Evolutionary conservation across 1,284 basidiomycete genomes (phyloP).

Genomic region (Cryptococcus sp.): DNA sequence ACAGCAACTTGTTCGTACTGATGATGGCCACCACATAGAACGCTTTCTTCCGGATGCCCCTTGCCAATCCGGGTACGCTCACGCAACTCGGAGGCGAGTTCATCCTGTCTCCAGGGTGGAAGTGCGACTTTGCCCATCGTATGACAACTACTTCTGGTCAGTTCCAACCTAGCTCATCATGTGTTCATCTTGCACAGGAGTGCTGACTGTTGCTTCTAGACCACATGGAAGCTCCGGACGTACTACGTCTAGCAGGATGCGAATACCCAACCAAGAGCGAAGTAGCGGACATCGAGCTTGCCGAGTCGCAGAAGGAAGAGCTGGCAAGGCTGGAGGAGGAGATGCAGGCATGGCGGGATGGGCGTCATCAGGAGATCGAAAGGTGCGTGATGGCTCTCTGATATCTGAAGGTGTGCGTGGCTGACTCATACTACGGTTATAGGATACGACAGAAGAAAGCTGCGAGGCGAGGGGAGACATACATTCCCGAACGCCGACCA

Average conservation of each 20-base stretch:
- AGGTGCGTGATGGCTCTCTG: slow-evolving; percentile 21
- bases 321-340: slow-evolving; percentile 34
- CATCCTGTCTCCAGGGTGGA: slow-evolving; percentile 38
- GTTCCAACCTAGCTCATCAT: slow-evolving; percentile 5
- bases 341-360: slow-evolving; percentile 35
- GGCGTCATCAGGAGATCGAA: slow-evolving; percentile 36
- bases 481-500: slow-evolving; percentile 12
- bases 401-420: not conserved
- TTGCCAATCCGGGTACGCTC: slow-evolving; percentile 43
- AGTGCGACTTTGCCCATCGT: slow-evolving; percentile 51
- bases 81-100: slow-evolving; percentile 53
- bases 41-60: slow-evolving; percentile 41
- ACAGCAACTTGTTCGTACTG: not conserved
- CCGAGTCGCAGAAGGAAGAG: slow-evolving; percentile 29
- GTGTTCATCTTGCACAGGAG: not conserved
- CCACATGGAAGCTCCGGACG: slow-evolving; percentile 52
- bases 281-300: slow-evolving; percentile 22
- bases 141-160: slow-evolving; percentile 50
- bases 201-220: slow-evolving; percentile 24
- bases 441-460: slow-evolving; percentile 37
- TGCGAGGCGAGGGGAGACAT: slow-evolving; percentile 28
- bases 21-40: slow-evolving; percentile 27
- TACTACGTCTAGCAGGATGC: slow-evolving; percentile 38
- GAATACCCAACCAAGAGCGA: slow-evolving; percentile 28
- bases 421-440: not conserved